phyloP scores from a whole-genome alignment of 2,329 filamentous ascomycete species.

The Drechslerella dactyloides region DNA sequence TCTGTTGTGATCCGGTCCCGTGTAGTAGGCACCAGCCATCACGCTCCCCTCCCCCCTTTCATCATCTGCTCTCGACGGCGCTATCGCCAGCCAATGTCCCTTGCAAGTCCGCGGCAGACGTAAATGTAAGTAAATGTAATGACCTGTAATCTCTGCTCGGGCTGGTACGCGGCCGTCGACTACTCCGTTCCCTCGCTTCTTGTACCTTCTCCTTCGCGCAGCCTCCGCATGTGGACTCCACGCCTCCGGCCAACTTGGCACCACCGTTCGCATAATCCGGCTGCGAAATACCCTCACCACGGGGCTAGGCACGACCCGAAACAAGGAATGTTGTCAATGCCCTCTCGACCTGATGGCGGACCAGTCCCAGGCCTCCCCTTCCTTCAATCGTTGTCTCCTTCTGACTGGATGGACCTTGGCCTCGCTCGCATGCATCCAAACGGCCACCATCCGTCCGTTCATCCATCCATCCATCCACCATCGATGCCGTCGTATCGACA shows the following conservation, averaged over 20 bases:
- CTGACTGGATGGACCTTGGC: too few species aligned
- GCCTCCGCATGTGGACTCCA: constrained; percentile 6
- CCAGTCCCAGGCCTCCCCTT: neutral
- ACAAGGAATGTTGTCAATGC: constrained; percentile 4
- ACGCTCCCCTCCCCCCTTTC: constrained; percentile 4
- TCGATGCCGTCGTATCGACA: too few species aligned
- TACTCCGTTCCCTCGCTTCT: constrained; percentile 4
- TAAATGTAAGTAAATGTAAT: too few species aligned
- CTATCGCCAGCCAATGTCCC: neutral
- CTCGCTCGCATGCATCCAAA: too few species aligned
- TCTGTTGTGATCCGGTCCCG: constrained; percentile 9
- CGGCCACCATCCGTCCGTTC: too few species aligned
- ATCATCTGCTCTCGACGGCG: constrained; percentile 9
- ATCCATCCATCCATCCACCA: too few species aligned
- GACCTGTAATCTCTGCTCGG: too few species aligned
- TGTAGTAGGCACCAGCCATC: constrained; percentile 4
- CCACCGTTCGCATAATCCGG: constrained; percentile 14
- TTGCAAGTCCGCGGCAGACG: too few species aligned
- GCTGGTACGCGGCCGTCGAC: constrained; percentile 16
- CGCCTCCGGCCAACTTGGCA: constrained; percentile 19
- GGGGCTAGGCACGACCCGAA: neutral
- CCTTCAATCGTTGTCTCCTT: neutral
- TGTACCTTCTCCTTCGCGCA: constrained; percentile 20
- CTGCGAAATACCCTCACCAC: constrained; percentile 4
- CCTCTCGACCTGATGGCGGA: neutral